These are phyloP conservation scores for Stephania japonica DNA, from an alignment of 164 flowering plant genomes.

Conservation along the genomic window DNA sequence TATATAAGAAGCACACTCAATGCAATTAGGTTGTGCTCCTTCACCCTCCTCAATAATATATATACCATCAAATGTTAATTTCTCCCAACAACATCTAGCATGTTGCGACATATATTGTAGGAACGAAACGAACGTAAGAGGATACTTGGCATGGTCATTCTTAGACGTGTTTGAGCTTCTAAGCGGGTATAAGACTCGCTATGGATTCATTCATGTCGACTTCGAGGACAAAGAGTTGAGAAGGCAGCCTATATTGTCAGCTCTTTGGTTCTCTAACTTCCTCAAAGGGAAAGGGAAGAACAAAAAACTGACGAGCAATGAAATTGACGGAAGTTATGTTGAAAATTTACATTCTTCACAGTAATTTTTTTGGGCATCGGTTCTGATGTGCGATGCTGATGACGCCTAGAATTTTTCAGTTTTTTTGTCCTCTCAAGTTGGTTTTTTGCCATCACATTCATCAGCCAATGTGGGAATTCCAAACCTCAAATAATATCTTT, in stretches of 20 bases:
- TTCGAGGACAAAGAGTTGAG: constrained; percentile 26
- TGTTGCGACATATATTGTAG: constrained; percentile 23
- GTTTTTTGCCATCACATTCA: background rate
- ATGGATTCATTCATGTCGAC: constrained; percentile 34
- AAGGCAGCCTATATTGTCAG: constrained; percentile 31
- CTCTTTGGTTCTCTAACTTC: constrained; percentile 35
- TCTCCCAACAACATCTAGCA: background rate
- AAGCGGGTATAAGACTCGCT: constrained; percentile 26
- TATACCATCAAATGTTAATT: background rate
- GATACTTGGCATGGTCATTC: constrained; percentile 49
- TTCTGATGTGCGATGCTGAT: too few species aligned
- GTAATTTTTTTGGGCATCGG: too few species aligned
- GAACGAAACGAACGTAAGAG: constrained; percentile 41
- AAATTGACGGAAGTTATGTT: background rate
- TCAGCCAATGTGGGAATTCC: too few species aligned
- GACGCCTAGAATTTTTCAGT: too few species aligned
- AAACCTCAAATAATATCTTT: too few species aligned
- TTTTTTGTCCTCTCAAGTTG: background rate
- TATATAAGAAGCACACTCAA: constrained; percentile 16
- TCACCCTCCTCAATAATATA: background rate
- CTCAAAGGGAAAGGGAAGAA: constrained; percentile 17
- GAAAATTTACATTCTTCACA: constrained; percentile 1
- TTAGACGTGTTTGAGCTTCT: constrained; percentile 41
- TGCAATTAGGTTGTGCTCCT: constrained; percentile 34
- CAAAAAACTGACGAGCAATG: background rate